These are phyloP conservation scores for Lycium ferocissimum DNA, from an alignment of 257 asterid genomes.

Conservation along the genomic window DNA sequence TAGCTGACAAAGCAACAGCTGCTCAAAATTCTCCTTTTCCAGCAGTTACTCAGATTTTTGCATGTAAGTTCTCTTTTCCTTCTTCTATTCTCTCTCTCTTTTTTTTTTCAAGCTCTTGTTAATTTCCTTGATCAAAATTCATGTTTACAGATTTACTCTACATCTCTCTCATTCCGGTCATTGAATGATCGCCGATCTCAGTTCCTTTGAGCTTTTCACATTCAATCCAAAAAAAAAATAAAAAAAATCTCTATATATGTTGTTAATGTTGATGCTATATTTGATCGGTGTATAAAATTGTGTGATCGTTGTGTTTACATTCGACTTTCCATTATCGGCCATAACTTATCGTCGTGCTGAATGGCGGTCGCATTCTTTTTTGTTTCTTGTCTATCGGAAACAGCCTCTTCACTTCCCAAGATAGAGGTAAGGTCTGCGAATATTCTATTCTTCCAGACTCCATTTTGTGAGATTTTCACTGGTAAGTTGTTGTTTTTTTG, in stretches of 20 bases:
- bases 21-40: not conserved
- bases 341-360: not conserved
- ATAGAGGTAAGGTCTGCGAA: too few species aligned
- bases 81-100: not conserved
- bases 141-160: slow-evolving; percentile 10
- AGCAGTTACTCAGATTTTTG: not conserved
- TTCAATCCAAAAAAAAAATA: not conserved
- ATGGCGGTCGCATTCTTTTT: not conserved
- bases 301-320: not conserved
- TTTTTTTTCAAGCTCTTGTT: not conserved
- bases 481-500: too few species aligned
- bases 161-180: slow-evolving; percentile 15
- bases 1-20: not conserved
- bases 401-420: too few species aligned
- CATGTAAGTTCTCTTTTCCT: not conserved
- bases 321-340: not conserved
- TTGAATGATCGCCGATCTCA: not conserved
- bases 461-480: too few species aligned
- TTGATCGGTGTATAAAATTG: not conserved
- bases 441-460: too few species aligned
- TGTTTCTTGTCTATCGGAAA: too few species aligned
- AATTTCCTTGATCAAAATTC: not conserved
- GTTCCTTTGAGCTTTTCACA: not conserved
- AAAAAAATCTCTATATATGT: not conserved
- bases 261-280: not conserved